Evolutionary conservation across 2,329 filamentous ascomycete species (phyloP).

Genomic region (Nothomitra cinnamomea): DNA sequence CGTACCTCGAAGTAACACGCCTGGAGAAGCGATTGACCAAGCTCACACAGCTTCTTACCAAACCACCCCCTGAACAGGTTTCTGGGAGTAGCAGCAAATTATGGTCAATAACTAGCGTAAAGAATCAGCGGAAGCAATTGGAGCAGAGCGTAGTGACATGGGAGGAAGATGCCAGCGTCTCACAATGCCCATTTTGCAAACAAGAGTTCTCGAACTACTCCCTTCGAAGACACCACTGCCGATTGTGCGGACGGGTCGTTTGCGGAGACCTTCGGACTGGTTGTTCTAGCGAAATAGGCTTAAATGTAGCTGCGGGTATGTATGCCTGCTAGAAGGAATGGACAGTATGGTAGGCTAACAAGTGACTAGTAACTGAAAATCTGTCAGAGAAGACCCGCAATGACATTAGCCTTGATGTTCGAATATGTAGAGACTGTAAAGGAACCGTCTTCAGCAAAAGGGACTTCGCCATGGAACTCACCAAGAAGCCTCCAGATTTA

Average conservation of each 20-base stretch:
- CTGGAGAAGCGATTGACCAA: slow-evolving; percentile 85
- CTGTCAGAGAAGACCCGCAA: slow-evolving; percentile 26
- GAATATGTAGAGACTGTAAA: slow-evolving; percentile 85
- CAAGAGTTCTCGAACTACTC: slow-evolving; percentile 91
- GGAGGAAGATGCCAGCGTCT: slow-evolving; percentile 75
- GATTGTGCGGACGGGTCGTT: slow-evolving; percentile 82
- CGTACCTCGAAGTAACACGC: slow-evolving; percentile 72
- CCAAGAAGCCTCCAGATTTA: slow-evolving; percentile 54
- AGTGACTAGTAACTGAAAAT: slow-evolving; percentile 17
- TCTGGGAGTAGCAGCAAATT: slow-evolving; percentile 22
- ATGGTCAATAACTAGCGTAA: slow-evolving; percentile 41
- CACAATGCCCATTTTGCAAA: slow-evolving; percentile 81
- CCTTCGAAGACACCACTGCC: slow-evolving; percentile 84
- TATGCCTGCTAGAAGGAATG: slow-evolving; percentile 8
- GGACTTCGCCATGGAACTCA: slow-evolving; percentile 58
- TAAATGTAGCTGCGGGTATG: slow-evolving; percentile 55
- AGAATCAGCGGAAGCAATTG: slow-evolving; percentile 58
- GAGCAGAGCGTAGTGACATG: slow-evolving; percentile 90
- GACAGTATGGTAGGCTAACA: background rate
- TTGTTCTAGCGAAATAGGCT: slow-evolving; percentile 69
- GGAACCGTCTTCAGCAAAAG: slow-evolving; percentile 52
- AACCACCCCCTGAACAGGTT: slow-evolving; percentile 49
- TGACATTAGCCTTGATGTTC: slow-evolving; percentile 58
- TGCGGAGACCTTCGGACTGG: slow-evolving; percentile 73
- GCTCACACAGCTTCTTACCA: slow-evolving; percentile 67